Evolutionary conservation across 352 stramenopile species (phyloP).

Genomic region (Globisporangium nagaii): DNA sequence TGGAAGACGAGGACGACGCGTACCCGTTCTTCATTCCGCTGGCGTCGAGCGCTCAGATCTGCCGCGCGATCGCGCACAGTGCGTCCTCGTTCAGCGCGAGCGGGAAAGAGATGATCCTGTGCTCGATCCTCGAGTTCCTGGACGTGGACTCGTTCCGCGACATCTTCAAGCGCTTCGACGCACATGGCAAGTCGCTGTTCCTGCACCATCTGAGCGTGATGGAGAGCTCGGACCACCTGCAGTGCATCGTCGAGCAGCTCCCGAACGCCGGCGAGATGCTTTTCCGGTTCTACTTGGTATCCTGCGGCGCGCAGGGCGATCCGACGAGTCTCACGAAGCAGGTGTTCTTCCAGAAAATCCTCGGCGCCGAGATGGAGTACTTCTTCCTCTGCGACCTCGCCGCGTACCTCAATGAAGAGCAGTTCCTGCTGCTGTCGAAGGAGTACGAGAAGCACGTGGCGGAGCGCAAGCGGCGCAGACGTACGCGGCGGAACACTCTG

Average conservation of each 20-base stretch:
- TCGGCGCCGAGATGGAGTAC: conserved; percentile 59
- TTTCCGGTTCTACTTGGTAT: conserved; percentile 53
- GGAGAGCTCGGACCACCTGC: conserved; percentile 49
- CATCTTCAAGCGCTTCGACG: conserved; percentile 59
- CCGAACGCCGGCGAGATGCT: conserved; percentile 54
- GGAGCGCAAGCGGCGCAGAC: conserved; percentile 18
- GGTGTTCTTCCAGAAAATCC: conserved; percentile 52
- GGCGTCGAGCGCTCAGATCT: conserved; percentile 63
- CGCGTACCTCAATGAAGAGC: conserved; percentile 47
- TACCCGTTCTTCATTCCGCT: conserved; percentile 55
- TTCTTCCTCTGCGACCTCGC: conserved; percentile 68
- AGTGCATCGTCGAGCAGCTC: conserved; percentile 42
- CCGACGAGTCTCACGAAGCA: conserved; percentile 25
- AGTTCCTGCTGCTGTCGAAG: conserved; percentile 58
- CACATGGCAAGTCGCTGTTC: conserved; percentile 50
- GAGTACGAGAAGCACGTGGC: conserved; percentile 55
- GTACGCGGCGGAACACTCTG: neutral
- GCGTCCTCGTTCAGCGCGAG: conserved; percentile 50
- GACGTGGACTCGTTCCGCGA: conserved; percentile 65
- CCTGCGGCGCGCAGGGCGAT: conserved; percentile 27
- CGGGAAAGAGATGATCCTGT: conserved; percentile 73
- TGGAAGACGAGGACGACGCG: conserved; percentile 25
- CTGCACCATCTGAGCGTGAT: conserved; percentile 51
- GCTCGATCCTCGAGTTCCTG: conserved; percentile 53
- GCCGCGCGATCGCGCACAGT: conserved; percentile 55